Evolutionary conservation across 2,329 filamentous ascomycete species (phyloP).

Genomic region (Onygena corvina): DNA sequence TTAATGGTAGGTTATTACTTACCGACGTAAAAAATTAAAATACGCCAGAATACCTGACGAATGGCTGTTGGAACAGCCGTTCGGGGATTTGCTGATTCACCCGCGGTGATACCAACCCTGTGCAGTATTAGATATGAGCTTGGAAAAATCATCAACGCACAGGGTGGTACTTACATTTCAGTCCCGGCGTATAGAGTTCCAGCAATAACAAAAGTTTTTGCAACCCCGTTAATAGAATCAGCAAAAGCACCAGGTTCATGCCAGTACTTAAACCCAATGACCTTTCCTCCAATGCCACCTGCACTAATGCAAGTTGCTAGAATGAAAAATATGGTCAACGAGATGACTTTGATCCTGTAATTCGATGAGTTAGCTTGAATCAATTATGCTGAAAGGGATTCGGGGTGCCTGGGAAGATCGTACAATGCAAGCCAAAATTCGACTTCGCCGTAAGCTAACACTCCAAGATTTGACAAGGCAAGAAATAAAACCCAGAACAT

Average conservation of each 20-base stretch:
- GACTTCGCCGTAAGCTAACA: slow-evolving; percentile 43
- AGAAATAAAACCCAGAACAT: slow-evolving; percentile 38
- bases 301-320: slow-evolving; percentile 26
- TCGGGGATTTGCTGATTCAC: slow-evolving; percentile 32
- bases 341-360: slow-evolving; percentile 25
- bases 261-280: slow-evolving; percentile 30
- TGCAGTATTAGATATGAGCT: neutral
- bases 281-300: slow-evolving; percentile 22
- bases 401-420: neutral
- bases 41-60: slow-evolving; percentile 32
- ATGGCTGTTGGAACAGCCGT: slow-evolving; percentile 37
- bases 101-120: slow-evolving; percentile 29
- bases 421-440: slow-evolving; percentile 36
- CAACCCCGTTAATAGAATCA: slow-evolving; percentile 28
- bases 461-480: slow-evolving; percentile 30
- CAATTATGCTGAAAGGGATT: neutral
- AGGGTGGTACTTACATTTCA: slow-evolving; percentile 4
- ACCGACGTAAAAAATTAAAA: slow-evolving; percentile 49
- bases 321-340: slow-evolving; percentile 25
- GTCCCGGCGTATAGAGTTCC: slow-evolving; percentile 11
- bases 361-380: slow-evolving; percentile 5
- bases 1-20: slow-evolving; percentile 1
- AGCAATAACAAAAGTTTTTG: slow-evolving; percentile 27
- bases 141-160: neutral
- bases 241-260: slow-evolving; percentile 26